These are phyloP conservation scores for Cyamopsis tetragonoloba DNA, from an alignment of 306 rosid species.

Conservation along the genomic window DNA sequence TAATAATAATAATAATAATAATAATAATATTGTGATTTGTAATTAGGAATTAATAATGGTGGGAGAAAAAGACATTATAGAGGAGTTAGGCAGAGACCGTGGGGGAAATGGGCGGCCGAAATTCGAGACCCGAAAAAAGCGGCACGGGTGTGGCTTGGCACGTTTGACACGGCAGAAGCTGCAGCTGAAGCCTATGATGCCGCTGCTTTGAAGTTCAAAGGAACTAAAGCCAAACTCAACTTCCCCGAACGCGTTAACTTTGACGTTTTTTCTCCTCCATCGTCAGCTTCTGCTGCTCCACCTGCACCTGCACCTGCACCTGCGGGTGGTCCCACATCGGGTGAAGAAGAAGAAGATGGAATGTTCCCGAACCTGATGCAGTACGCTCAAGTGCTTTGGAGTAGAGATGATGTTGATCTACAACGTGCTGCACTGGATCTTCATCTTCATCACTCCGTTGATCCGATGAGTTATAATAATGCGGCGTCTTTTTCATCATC, in stretches of 20 bases:
- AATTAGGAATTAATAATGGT: too few relatives aligned
- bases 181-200: slow-evolving; percentile 48
- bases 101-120: slow-evolving; percentile 57
- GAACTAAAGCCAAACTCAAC: slow-evolving; percentile 45
- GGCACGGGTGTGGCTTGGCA: slow-evolving; percentile 51
- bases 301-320: not conserved
- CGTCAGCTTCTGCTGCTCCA: not conserved
- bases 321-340: not conserved
- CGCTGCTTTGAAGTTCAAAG: slow-evolving; percentile 41
- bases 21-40: too few relatives aligned
- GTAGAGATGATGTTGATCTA: slow-evolving; percentile 34
- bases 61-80: slow-evolving; percentile 37
- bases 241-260: slow-evolving; percentile 43
- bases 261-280: not conserved
- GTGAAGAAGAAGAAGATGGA: not conserved
- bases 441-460: not conserved
- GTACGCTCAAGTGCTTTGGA: slow-evolving; percentile 38
- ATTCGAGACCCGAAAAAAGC: slow-evolving; percentile 50
- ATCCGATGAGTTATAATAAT: too few relatives aligned
- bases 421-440: slow-evolving; percentile 30
- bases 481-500: slow-evolving; percentile 21
- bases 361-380: slow-evolving; percentile 40
- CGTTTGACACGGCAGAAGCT: slow-evolving; percentile 48
- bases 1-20: too few relatives aligned
- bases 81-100: slow-evolving; percentile 49